A percentile compares a stretch with the other conserved stretches of the same genome.
Conservation (phyloP, 805 yeast species). For the Teunomyces stri region DNA sequence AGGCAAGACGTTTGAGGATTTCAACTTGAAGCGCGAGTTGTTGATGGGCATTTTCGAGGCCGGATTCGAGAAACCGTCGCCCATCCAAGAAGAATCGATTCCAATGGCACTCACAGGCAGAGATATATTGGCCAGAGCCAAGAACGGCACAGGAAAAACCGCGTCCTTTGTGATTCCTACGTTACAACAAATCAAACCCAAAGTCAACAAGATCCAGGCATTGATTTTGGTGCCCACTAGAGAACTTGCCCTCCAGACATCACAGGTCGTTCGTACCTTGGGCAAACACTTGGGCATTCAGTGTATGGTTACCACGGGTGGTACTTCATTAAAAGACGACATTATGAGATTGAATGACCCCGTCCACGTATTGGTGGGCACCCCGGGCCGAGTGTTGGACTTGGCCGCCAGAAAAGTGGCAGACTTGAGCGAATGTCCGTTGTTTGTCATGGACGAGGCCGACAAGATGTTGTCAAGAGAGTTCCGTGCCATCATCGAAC, state of each 20-base stretch:
- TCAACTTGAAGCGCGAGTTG: conserved; percentile 85
- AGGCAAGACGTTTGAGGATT: conserved; percentile 90
- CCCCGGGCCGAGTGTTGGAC: conserved; percentile 96
- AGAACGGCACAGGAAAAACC: conserved; percentile 98
- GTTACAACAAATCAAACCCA: conserved; percentile 83
- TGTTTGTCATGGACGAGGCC: conserved; percentile 98
- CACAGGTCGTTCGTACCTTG: conserved; percentile 93
- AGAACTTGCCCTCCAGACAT: conserved; percentile 95
- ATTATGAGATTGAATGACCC: conserved; percentile 89
- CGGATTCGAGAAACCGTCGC: conserved; percentile 97
- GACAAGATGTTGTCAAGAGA: conserved; percentile 94
- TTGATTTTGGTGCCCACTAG: conserved; percentile 94
- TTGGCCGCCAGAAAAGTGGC: conserved; percentile 86
- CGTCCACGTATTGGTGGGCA: conserved; percentile 93
- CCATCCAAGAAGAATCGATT: conserved; percentile 95
- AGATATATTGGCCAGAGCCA: conserved; percentile 95
- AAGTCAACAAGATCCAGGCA: conserved; percentile 81
- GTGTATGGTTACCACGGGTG: conserved; percentile 98
- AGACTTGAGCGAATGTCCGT: conserved; percentile 79
- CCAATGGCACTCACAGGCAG: conserved; percentile 95
- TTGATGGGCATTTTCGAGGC: conserved; percentile 99
- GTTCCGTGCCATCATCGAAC: conserved; percentile 83
- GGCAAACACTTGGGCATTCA: conserved; percentile 91
- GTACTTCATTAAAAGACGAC: conserved; percentile 91
- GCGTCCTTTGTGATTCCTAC: conserved; percentile 96